These are phyloP conservation scores for Leccinum pachyderme DNA, from an alignment of 1,284 basidiomycete species.

Conservation along the genomic window DNA sequence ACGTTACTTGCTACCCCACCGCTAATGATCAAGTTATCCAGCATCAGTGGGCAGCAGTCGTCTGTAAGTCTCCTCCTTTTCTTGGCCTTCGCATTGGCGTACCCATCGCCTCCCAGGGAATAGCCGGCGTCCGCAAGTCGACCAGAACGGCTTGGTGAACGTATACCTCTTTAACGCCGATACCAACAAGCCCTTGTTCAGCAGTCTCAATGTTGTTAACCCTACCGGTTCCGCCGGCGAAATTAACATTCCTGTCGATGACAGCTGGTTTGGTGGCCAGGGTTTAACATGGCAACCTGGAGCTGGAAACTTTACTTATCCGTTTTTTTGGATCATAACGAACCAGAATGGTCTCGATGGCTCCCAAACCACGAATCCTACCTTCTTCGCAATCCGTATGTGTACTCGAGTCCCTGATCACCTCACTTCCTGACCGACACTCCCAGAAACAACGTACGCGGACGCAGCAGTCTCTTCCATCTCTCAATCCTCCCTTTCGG, in stretches of 20 bases:
- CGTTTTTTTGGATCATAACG: slow-evolving; percentile 73
- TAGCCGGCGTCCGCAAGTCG: slow-evolving; percentile 43
- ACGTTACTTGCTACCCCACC: slow-evolving; percentile 71
- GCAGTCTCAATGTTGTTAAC: slow-evolving; percentile 42
- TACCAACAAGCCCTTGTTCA: slow-evolving; percentile 47
- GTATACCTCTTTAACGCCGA: slow-evolving; percentile 71
- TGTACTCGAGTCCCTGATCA: slow-evolving; percentile 25
- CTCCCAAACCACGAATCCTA: slow-evolving; percentile 59
- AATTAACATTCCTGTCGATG: slow-evolving; percentile 58
- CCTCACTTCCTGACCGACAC: slow-evolving; percentile 10
- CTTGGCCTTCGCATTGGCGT: slow-evolving; percentile 8
- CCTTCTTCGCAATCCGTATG: slow-evolving; percentile 76
- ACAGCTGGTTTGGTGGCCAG: slow-evolving; percentile 66
- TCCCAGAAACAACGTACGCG: slow-evolving; percentile 67
- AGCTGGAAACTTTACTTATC: slow-evolving; percentile 50
- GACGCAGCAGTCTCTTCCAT: slow-evolving; percentile 58
- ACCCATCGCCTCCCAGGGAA: slow-evolving; percentile 46
- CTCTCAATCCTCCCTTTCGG: slow-evolving; percentile 44
- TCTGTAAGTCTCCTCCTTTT: slow-evolving; percentile 55
- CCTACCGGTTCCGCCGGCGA: slow-evolving; percentile 55
- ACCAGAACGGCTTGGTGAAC: slow-evolving; percentile 51
- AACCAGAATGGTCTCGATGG: slow-evolving; percentile 50
- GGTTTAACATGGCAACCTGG: slow-evolving; percentile 51
- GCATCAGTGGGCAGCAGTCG: slow-evolving; percentile 67
- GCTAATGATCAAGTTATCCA: slow-evolving; percentile 53